Conservation (phyloP, 1,284 basidiomycete species). For the Leccinum solheimii region DNA sequence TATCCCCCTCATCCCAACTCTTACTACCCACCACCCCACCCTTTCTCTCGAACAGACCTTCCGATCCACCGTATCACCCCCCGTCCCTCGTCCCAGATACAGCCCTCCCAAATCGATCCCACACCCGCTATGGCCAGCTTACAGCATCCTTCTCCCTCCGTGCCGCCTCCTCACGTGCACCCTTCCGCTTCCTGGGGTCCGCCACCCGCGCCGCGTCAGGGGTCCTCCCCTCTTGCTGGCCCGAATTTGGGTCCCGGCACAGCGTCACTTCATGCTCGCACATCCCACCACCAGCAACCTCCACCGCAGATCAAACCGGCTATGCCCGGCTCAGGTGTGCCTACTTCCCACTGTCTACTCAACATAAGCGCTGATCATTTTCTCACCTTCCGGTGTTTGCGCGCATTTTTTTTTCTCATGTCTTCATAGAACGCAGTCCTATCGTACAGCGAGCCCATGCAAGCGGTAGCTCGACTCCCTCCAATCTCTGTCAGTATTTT, state of each 20-base stretch:
- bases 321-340: slow-evolving; percentile 34
- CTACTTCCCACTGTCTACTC: not conserved
- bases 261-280: slow-evolving; percentile 30
- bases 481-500: slow-evolving; percentile 27
- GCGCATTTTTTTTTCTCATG: slow-evolving; percentile 14
- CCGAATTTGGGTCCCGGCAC: slow-evolving; percentile 27
- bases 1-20: slow-evolving; percentile 23
- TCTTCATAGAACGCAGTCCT: slow-evolving; percentile 29
- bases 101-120: slow-evolving; percentile 23
- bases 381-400: slow-evolving; percentile 1
- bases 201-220: slow-evolving; percentile 27
- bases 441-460: slow-evolving; percentile 30
- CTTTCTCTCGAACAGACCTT: slow-evolving; percentile 24
- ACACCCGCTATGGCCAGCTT: slow-evolving; percentile 36
- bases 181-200: slow-evolving; percentile 35
- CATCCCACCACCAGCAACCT: slow-evolving; percentile 30
- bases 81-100: slow-evolving; percentile 28
- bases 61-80: slow-evolving; percentile 33
- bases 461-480: slow-evolving; percentile 28
- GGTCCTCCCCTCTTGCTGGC: slow-evolving; percentile 32
- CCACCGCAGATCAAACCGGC: slow-evolving; percentile 33
- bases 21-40: slow-evolving; percentile 24
- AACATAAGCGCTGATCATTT: slow-evolving; percentile 14
- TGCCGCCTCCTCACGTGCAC: slow-evolving; percentile 32
- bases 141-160: slow-evolving; percentile 31